A percentile compares a stretch with the other conserved stretches of the same genome.
phyloP scores from a whole-genome alignment of 805 yeast species.

The Starmerella tilneyi region DNA sequence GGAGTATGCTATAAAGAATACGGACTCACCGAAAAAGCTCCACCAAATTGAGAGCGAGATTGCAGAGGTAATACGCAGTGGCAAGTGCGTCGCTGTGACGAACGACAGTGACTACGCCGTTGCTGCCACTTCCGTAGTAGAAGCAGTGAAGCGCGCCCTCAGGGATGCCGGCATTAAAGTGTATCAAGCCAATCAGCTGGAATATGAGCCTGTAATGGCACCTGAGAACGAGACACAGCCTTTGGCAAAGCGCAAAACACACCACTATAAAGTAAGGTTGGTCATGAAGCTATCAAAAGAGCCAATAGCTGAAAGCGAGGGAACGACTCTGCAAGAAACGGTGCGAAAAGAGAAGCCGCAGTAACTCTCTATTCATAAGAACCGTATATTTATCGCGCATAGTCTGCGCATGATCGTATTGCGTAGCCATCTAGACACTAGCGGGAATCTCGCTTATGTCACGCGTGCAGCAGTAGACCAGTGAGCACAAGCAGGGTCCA shows the following conservation, averaged over 20 bases:
- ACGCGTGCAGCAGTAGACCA: not conserved
- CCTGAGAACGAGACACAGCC: slow-evolving; percentile 6
- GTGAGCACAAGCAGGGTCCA: too few species aligned
- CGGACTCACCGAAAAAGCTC: not conserved
- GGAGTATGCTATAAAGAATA: not conserved
- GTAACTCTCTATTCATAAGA: not conserved
- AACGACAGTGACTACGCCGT: slow-evolving; percentile 11
- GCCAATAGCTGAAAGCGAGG: not conserved
- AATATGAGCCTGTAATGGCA: slow-evolving; percentile 2
- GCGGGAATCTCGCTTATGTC: not conserved
- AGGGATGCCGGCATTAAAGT: not conserved
- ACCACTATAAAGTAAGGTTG: slow-evolving; percentile 9
- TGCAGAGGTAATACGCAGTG: not conserved
- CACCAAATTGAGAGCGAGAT: not conserved
- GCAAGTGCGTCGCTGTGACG: slow-evolving; percentile 3
- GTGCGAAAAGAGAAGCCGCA: not conserved
- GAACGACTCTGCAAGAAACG: slow-evolving; percentile 8
- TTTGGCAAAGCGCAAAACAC: slow-evolving; percentile 12
- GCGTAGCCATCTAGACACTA: not conserved
- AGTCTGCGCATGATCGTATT: not conserved
- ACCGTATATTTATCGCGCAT: not conserved
- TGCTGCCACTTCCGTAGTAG: slow-evolving; percentile 9
- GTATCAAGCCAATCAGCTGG: slow-evolving; percentile 11
- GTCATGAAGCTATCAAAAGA: slow-evolving; percentile 4
- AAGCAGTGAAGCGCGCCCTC: slow-evolving; percentile 10